phyloP scores from a whole-genome alignment of 768 basidiomycete species.

The Botryobasidium botryosum region DNA sequence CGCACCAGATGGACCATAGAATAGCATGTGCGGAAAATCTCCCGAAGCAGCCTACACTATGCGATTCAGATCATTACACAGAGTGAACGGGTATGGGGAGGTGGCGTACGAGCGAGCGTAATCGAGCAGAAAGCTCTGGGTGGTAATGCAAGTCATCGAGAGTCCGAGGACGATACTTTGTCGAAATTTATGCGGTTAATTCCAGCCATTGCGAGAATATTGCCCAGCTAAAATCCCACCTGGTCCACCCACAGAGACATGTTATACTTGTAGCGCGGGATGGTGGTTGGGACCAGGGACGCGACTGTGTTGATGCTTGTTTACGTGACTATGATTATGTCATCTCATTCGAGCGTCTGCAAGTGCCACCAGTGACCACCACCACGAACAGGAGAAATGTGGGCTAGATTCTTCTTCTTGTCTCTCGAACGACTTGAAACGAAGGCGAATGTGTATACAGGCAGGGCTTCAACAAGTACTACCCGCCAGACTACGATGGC shows the following conservation, averaged over 20 bases:
- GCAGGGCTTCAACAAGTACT: slow-evolving; percentile 65
- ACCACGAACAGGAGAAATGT: too few species aligned
- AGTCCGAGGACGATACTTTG: slow-evolving; percentile 66
- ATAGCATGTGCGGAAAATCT: slow-evolving; percentile 94
- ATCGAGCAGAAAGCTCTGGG: slow-evolving; percentile 52
- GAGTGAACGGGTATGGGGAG: background rate
- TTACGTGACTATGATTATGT: too few species aligned
- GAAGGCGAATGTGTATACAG: too few species aligned
- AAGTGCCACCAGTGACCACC: too few species aligned
- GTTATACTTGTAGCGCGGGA: background rate
- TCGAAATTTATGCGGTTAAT: background rate
- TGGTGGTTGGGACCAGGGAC: background rate
- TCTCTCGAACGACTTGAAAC: too few species aligned
- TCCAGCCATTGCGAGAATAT: background rate
- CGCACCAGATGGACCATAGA: slow-evolving; percentile 93
- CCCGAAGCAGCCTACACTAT: slow-evolving; percentile 57
- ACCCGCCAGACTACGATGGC: slow-evolving; percentile 59
- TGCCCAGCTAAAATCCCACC: slow-evolving; percentile 16
- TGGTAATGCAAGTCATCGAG: slow-evolving; percentile 87
- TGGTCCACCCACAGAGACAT: slow-evolving; percentile 42
- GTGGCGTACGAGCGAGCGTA: slow-evolving; percentile 50
- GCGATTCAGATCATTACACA: background rate
- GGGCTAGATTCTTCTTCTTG: too few species aligned
- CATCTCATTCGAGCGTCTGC: too few species aligned
- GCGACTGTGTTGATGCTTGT: background rate